Percentiles rank a stretch among this genome's conserved stretches.
These are phyloP conservation scores for Musa balbisiana DNA, from an alignment of 202 grass and related monocot species.

Conservation along the genomic window DNA sequence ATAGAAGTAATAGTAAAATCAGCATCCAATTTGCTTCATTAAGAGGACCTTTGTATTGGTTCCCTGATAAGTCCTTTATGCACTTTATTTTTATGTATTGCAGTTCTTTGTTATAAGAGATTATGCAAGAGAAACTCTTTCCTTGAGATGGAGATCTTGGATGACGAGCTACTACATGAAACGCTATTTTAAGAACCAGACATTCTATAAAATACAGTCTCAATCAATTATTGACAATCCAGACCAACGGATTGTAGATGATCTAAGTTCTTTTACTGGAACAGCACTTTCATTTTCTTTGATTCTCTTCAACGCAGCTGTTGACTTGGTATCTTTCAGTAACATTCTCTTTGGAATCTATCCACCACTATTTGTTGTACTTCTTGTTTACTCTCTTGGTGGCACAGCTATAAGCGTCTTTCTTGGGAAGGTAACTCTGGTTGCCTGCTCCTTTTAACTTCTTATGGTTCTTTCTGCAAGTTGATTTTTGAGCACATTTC, in stretches of 20 bases:
- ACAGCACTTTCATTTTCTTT: constrained; percentile 80
- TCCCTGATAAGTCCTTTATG: background rate
- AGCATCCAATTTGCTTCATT: background rate
- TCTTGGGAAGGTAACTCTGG: constrained; percentile 71
- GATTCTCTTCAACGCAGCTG: constrained; percentile 69
- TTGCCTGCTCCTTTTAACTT: constrained; percentile 10
- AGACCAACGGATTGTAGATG: constrained; percentile 93
- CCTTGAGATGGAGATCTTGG: constrained; percentile 96
- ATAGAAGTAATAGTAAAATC: background rate
- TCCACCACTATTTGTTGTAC: constrained; percentile 85
- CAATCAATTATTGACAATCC: constrained; percentile 94
- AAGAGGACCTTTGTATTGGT: background rate
- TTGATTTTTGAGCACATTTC: constrained; percentile 7
- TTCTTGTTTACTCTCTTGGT: constrained; percentile 94
- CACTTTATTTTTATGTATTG: constrained; percentile 5
- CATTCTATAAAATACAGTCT: constrained; percentile 94
- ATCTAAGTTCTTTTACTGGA: constrained; percentile 87
- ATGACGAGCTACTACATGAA: constrained; percentile 99
- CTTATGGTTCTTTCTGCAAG: constrained; percentile 13
- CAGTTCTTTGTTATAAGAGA: constrained; percentile 98
- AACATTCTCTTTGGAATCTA: constrained; percentile 97
- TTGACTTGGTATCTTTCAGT: constrained; percentile 97
- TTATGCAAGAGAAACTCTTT: constrained; percentile 94
- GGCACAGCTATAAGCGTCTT: constrained; percentile 81
- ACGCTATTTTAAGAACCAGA: constrained; percentile 77